These are phyloP conservation scores for Rutstroemia sp. DNA, from an alignment of 2,329 filamentous ascomycete genomes.

Conservation along the genomic window DNA sequence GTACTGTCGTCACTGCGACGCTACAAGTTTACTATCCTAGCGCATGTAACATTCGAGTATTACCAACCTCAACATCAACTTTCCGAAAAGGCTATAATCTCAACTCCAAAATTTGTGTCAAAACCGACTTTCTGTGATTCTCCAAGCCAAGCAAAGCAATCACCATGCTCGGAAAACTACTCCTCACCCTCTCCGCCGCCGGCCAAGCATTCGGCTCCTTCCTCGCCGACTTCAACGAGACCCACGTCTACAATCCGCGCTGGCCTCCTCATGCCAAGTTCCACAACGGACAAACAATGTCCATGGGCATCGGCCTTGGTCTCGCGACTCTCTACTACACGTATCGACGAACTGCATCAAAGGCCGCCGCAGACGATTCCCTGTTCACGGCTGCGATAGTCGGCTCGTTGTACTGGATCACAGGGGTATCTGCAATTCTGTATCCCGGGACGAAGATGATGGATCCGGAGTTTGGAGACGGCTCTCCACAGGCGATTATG, in stretches of 20 bases:
- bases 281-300: slow-evolving; percentile 47
- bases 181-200: slow-evolving; percentile 20
- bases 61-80: too few species aligned
- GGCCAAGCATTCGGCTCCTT: slow-evolving; percentile 17
- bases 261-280: slow-evolving; percentile 45
- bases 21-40: too few species aligned
- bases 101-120: too few species aligned
- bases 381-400: slow-evolving; percentile 31
- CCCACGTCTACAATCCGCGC: slow-evolving; percentile 39
- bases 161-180: slow-evolving; percentile 14
- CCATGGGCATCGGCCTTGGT: slow-evolving; percentile 35
- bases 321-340: slow-evolving; percentile 32
- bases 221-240: slow-evolving; percentile 34
- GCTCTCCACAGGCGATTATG: slow-evolving; percentile 29
- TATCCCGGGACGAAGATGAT: slow-evolving; percentile 38
- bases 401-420: slow-evolving; percentile 37
- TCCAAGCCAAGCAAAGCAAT: not conserved
- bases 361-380: slow-evolving; percentile 12
- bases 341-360: slow-evolving; percentile 16
- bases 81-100: too few species aligned
- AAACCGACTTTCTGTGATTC: too few species aligned
- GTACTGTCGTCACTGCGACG: too few species aligned
- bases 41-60: too few species aligned
- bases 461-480: slow-evolving; percentile 39
- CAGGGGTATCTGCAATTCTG: slow-evolving; percentile 36